Evolutionary conservation across 805 yeast genomes (phyloP), one percentile per base, ranked within the genome.

Genomic region (Zygosaccharomyces bailii): DNA sequence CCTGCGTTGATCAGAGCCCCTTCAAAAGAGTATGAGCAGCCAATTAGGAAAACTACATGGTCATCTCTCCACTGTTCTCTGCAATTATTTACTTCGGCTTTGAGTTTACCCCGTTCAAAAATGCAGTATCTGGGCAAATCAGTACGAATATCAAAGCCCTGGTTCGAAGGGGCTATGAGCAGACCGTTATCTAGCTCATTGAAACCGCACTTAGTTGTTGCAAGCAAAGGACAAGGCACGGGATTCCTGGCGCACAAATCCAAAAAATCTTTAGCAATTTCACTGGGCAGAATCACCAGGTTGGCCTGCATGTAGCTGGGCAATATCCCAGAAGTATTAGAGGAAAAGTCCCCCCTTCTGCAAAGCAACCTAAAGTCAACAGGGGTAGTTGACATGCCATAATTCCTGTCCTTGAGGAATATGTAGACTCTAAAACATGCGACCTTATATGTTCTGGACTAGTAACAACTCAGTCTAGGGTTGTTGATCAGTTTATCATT

Each of bases 11-110:
- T 43, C 19, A 71, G 54, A 2, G 67, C 71, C 17, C 52, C 46
- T 45, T 71, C 74, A 48, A 71, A 71, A 2, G 73, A 68, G 43
- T 54, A 68, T 1, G 74, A 70, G 46, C 74, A 71, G 11, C 75
- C 74, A 21, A 71, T 65, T 11, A 71, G 45, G 41, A 71, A 71
- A 5, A 72, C 74, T n/a, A 69, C 66, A 45, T 69, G 63, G 18
- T 55, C 57, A 2, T 50, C 49, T 1, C 55, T 48, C 74, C 74
- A 70, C 41, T 64, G 65, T 0, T 57, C 43, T 4, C 19, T 35
- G 5, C 69, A 59, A 43, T 64, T 57, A 2, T 42, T 42, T 14
- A 59, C 59, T 6, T 53, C 48, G 8, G 47, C 55, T 11, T 53
- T 44, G 5, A 67, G 44, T 16, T 53, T 34, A 4, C 74, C 73